Percentiles rank a stretch among this genome's conserved stretches.
Evolutionary conservation across 495 filamentous ascomycete species (phyloP).

Genomic region (Sordaria brevicollis): DNA sequence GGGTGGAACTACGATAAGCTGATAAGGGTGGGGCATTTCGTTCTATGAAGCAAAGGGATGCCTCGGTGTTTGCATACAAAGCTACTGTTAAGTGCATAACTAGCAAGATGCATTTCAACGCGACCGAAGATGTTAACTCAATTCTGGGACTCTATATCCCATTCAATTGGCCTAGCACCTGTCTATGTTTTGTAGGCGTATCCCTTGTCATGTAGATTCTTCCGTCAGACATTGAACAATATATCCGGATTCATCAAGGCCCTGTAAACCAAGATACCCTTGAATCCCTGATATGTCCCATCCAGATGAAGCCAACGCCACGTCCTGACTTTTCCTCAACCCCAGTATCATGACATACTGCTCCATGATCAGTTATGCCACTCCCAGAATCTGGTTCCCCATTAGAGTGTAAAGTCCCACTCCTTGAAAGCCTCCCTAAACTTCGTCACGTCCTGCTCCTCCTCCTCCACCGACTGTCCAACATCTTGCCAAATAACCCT

Average conservation of each 20-base stretch:
- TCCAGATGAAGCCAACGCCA: background rate
- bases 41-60: background rate
- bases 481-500: slow-evolving; percentile 75
- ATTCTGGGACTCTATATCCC: no score
- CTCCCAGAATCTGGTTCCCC: background rate
- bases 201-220: background rate
- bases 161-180: no score
- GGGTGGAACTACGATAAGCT: slow-evolving; percentile 19
- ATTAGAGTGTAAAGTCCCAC: slow-evolving; percentile 60
- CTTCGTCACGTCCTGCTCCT: slow-evolving; percentile 63
- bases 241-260: background rate
- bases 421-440: slow-evolving; percentile 80
- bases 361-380: background rate
- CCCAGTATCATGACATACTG: background rate
- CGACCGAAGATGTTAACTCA: no score
- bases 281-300: no score
- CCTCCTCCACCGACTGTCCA: slow-evolving; percentile 63
- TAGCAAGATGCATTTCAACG: background rate
- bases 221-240: background rate
- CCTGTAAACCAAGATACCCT: background rate
- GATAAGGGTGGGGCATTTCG: slow-evolving; percentile 15
- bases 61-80: background rate
- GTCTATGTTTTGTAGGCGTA: no score
- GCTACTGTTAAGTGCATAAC: background rate
- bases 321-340: background rate